Percentiles rank a stretch among this genome's conserved stretches.
Evolutionary conservation across 208 protist genomes (phyloP).

Genomic region (Trichomonas vaginalis): DNA sequence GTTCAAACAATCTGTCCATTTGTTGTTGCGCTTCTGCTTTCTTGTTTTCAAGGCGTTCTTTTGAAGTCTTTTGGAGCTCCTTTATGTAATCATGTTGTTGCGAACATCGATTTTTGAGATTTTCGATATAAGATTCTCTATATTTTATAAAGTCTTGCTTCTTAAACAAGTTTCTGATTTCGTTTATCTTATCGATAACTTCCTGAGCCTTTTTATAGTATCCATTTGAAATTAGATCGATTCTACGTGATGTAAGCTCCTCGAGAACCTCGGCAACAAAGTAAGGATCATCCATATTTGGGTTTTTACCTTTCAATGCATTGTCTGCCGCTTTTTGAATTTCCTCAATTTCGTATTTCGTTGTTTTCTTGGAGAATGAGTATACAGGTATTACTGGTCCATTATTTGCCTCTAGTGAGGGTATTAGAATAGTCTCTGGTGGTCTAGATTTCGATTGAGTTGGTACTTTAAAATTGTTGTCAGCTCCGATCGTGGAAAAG

Average conservation of each 20-base stretch:
- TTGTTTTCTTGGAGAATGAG: background rate
- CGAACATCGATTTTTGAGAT: background rate
- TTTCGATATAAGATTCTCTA: background rate
- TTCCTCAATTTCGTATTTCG: background rate
- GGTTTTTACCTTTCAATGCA: background rate
- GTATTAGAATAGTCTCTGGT: background rate
- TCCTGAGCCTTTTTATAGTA: background rate
- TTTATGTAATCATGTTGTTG: background rate
- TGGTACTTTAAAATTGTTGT: background rate
- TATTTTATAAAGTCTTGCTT: background rate
- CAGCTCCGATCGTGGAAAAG: background rate
- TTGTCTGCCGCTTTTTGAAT: background rate
- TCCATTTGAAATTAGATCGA: background rate
- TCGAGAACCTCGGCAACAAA: background rate
- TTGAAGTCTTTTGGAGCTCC: background rate
- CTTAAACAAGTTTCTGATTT: background rate
- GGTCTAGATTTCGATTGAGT: background rate
- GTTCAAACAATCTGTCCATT: background rate
- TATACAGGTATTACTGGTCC: background rate
- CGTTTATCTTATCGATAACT: background rate
- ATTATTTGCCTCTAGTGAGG: background rate
- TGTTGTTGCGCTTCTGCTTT: background rate
- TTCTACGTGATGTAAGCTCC: background rate
- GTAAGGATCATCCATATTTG: background rate
- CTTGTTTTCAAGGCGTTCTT: background rate